Evolutionary conservation across 768 basidiomycete species (phyloP).

Genomic region (Tephrocybe rancida): DNA sequence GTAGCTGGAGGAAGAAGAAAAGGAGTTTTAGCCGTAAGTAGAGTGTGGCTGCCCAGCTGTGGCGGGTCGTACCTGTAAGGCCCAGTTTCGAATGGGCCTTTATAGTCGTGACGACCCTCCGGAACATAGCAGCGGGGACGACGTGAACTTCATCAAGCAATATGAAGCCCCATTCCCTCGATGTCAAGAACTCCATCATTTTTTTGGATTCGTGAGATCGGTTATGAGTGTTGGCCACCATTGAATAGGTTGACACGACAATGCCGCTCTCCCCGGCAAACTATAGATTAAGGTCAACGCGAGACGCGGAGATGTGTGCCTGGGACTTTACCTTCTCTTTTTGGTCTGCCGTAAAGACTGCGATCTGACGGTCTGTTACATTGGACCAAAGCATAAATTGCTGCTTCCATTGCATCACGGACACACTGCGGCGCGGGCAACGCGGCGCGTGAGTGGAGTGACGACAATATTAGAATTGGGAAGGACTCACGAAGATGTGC

Average conservation of each 20-base stretch:
- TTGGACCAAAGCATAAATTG: conserved; percentile 99
- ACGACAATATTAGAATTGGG: conserved; percentile 1
- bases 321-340: conserved; percentile 81
- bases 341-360: conserved; percentile 96
- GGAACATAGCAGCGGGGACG: conserved; percentile 98
- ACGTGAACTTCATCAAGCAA: conserved; percentile 98
- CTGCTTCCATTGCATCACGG: conserved; percentile 98
- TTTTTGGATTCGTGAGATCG: conserved; percentile 99
- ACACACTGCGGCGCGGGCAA: conserved; percentile 53
- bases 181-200: conserved; percentile 99
- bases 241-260: conserved; percentile 98
- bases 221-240: conserved; percentile 99
- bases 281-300: conserved; percentile 39
- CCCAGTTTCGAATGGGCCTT: conserved; percentile 99
- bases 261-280: conserved; percentile 98
- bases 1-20: conserved; percentile 63
- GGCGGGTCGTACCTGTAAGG: conserved; percentile 72
- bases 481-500: conserved; percentile 89
- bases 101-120: conserved; percentile 96
- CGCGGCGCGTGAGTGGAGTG: conserved; percentile 13
- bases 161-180: conserved; percentile 99
- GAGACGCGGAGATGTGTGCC: neutral
- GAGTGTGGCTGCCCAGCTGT: neutral
- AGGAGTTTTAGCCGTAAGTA: neutral
- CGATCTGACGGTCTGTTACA: conserved; percentile 94